Evolutionary conservation across 768 basidiomycete genomes (phyloP), one percentile per base, ranked within the genome.

Genomic region (Mycena kentingensis): DNA sequence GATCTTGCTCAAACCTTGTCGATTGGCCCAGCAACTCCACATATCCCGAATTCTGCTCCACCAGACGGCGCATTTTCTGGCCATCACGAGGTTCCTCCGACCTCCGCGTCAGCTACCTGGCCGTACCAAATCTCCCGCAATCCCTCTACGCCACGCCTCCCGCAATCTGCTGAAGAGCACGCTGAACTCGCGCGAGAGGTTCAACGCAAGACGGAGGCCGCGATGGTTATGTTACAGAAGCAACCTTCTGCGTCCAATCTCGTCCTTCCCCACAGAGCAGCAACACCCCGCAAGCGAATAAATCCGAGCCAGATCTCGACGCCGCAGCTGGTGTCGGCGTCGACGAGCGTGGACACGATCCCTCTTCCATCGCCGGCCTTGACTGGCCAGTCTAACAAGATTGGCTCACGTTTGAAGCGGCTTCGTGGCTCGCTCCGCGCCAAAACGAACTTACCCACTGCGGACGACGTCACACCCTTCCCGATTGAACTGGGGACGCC

Each of bases 391-490:
- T 81, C 80, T 6, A 32, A 8, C 1, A 87, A 82, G 65, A 78
- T 92, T 52, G 84, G 87, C 38, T 81, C 83, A 34, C 82, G 88
- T 21, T 83, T 93, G 74, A 86, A 82, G 68, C 84, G 80, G 63
- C 70, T 93, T 42, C 77, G 85, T 46, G 80, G 88, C 45, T 86
- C 87, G 0, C 71, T 92, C 51, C 79, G 86, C 36, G 73, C 81
- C 25, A 78, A 77, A 51, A 65, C 72, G 32, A 59, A 71, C n/a
- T 59, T 69, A 16, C 62, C 73, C 12, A 73, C 70, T 24, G 71
- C 67, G 19, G 80, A 81, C 19, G 87, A 88, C 52, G 63, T 74
- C 15, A 72, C 75, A 8, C 69, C 80, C 7, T 72, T 69, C 52
- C 70, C 79, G 29, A 41, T 73, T 2, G 78, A 83, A 24, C 44